Evolutionary conservation across 2,329 filamentous ascomycete genomes (phyloP).

Genomic region (Ciborinia camelliae): DNA sequence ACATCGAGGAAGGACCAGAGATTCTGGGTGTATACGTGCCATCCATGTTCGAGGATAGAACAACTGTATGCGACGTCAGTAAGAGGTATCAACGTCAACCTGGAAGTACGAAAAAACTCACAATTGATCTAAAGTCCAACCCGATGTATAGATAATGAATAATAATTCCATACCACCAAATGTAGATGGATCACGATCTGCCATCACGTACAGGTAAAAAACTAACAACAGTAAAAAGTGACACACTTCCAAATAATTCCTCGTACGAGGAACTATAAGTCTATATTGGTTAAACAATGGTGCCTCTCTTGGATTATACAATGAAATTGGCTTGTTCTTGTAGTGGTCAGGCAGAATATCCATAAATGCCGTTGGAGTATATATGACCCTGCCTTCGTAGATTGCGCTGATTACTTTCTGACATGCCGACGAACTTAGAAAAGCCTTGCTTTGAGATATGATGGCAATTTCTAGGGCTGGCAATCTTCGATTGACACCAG

Average conservation of each 20-base stretch:
- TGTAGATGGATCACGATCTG: conserved; percentile 55
- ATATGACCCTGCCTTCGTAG: conserved; percentile 75
- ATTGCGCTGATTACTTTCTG: conserved; percentile 81
- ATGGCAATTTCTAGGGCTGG: conserved; percentile 82
- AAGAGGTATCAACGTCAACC: background rate
- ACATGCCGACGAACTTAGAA: conserved; percentile 73
- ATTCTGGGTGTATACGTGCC: conserved; percentile 83
- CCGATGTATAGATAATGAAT: conserved; percentile 71
- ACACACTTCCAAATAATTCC: conserved; percentile 69
- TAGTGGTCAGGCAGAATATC: conserved; percentile 84
- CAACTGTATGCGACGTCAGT: conserved; percentile 34
- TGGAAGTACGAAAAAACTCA: conserved; percentile 55
- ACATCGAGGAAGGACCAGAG: conserved; percentile 86
- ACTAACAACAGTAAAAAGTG: conserved; percentile 69
- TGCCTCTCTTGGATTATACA: conserved; percentile 74
- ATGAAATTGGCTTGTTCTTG: conserved; percentile 75
- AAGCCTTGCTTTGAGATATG: conserved; percentile 74
- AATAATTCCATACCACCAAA: conserved; percentile 58
- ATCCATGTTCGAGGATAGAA: conserved; percentile 71
- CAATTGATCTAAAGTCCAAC: conserved; percentile 52
- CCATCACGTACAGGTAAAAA: conserved; percentile 72
- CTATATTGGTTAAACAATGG: conserved; percentile 82
- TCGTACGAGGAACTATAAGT: conserved; percentile 74
- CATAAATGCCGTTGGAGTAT: conserved; percentile 77
- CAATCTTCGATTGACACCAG: conserved; percentile 48